phyloP scores from a whole-genome alignment of 768 basidiomycete genomes.

The Tulasnella sp. region DNA sequence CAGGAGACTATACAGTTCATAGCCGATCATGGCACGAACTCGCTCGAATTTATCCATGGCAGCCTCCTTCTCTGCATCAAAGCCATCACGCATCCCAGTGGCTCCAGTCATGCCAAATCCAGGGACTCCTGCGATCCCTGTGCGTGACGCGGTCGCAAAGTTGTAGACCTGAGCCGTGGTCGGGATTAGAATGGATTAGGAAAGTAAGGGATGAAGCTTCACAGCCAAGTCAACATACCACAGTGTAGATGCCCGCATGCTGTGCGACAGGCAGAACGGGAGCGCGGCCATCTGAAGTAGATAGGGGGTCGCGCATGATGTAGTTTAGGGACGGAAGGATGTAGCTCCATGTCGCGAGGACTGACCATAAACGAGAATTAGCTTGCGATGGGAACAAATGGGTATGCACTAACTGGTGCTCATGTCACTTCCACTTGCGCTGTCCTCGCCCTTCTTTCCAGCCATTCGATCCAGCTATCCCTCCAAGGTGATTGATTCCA shows the following conservation, averaged over 20 bases:
- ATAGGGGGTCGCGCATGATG: conserved; percentile 16
- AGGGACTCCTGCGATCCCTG: conserved; percentile 8
- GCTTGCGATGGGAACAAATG: not conserved
- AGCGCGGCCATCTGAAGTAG: conserved; percentile 7
- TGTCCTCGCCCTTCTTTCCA: conserved; percentile 11
- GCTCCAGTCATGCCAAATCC: conserved; percentile 9
- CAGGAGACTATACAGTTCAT: conserved; percentile 17
- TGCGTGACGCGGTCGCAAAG: conserved; percentile 16
- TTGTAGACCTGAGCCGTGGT: conserved; percentile 13
- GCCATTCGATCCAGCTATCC: conserved; percentile 4
- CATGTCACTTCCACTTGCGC: conserved; percentile 16
- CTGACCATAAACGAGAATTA: not conserved
- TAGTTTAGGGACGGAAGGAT: conserved; percentile 18
- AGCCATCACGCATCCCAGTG: conserved; percentile 7
- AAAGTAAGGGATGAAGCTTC: not conserved
- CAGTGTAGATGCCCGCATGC: conserved; percentile 16
- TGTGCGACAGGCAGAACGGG: conserved; percentile 14
- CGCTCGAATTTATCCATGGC: conserved; percentile 15
- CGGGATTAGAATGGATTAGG: not conserved
- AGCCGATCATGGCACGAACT: conserved; percentile 18
- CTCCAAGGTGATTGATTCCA: not conserved
- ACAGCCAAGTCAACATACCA: conserved; percentile 7
- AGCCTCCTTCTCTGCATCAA: conserved; percentile 12
- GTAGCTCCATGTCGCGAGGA: conserved; percentile 18
- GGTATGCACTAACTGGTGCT: conserved; percentile 4